Base-by-base conservation (phyloP, 2,329 filamentous ascomycete genomes). In the Dothideomycetidae sp. region DNA sequence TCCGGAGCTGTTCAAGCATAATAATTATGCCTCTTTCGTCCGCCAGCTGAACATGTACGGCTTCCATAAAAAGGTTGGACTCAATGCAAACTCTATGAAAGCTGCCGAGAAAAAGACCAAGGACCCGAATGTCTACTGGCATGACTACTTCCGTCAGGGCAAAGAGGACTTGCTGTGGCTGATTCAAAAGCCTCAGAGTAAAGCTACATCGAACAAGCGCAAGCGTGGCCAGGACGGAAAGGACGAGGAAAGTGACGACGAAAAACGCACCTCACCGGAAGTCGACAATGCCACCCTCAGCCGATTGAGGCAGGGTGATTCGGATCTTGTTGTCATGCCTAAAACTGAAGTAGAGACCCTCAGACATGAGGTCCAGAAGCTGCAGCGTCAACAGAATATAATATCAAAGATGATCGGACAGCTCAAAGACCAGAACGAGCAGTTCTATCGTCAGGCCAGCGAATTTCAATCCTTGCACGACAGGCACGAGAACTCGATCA, bases 401-500 rank as follows among this genome's bases (percentile, higher is more conserved):
- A 96, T 96, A 28, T 83, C 82, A 11, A 75, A 70, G 29, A 82
- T 88, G 44, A 85, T 98, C 47, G 72, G 69, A 37, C 75, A 81
- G 39, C 64, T 96, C 41, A 79, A 84, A 39, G 73, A 80, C 42
- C 86, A 94, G 50, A 90, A 96, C 53, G 77, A 84, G 43, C 77
- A 88, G 44, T 71, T 94, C 18, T 92, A 86, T 51, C 79, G 81
- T 39, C 85, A 94, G 57, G 86, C 88, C 0, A 71, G 81, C 31
- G 77, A 81, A 41, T 94, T 94, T 54, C 86, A 96, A 57, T 81
- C 75, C 42, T 75, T 93, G 53, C 88, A 96, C 53, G 85, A 88
- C 48, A 78, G 90, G n/a, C 90, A 98, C 52, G 90, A 98, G 55
- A 93, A 88, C 54, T 94, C 88, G 1, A 96, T 98, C 59, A 96